phyloP scores from a whole-genome alignment of 345 rosid species.

The Eucalyptus pauciflora region DNA sequence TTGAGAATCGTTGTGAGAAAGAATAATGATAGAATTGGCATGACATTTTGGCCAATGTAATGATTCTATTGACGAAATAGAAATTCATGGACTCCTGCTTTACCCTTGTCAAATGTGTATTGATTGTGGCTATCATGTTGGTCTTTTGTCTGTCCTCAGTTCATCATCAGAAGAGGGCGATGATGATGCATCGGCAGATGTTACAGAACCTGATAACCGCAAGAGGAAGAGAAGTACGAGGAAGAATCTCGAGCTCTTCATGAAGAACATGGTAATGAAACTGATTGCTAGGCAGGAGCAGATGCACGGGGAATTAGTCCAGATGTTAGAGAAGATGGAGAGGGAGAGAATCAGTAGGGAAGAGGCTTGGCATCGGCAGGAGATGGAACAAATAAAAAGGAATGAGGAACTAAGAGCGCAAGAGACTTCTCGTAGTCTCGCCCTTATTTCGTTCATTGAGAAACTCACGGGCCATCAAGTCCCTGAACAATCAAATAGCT shows the following conservation, averaged over 20 bases:
- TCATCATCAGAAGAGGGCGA: constrained; percentile 23
- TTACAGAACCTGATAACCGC: constrained; percentile 7
- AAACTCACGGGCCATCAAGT: constrained; percentile 28
- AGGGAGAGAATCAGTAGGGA: constrained; percentile 48
- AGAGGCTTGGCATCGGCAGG: constrained; percentile 75
- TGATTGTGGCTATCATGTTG: neutral
- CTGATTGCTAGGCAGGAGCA: constrained; percentile 75
- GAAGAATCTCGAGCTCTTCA: constrained; percentile 26
- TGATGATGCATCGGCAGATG: constrained; percentile 12
- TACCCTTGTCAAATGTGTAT: neutral
- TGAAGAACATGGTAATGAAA: constrained; percentile 39
- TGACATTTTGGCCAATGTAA: neutral
- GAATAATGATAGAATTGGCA: neutral
- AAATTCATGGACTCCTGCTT: neutral
- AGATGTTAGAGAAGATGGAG: constrained; percentile 58
- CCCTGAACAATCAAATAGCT: constrained; percentile 7
- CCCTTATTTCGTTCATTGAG: constrained; percentile 57
- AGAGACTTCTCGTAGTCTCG: constrained; percentile 39
- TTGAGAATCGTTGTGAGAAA: neutral
- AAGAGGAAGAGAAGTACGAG: constrained; percentile 46
- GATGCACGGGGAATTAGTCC: constrained; percentile 62
- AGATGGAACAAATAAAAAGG: constrained; percentile 45
- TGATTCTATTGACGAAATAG: neutral
- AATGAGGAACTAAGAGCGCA: constrained; percentile 41
- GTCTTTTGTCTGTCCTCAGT: constrained; percentile 14